Base-by-base conservation (phyloP, 2,329 filamentous ascomycete species). In the Dactylellina drechsleri region DNA sequence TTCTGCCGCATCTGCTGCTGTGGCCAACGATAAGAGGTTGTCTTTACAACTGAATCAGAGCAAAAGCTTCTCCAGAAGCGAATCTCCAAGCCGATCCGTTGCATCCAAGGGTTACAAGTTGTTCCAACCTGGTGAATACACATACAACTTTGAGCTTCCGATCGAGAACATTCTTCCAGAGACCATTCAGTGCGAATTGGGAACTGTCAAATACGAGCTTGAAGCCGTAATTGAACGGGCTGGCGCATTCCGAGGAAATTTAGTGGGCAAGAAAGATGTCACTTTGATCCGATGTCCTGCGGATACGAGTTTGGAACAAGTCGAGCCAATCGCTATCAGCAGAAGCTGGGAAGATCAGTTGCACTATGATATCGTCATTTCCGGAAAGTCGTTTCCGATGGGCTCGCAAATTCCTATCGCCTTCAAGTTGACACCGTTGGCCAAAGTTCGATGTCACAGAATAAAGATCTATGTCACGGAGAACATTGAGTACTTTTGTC, bases 311-410 rank as follows among this genome's bases (percentile, higher is more conserved):
- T 84, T 97, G 23, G 93, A 97, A 82, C 92, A 92, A 82, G 90
- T 93, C 26, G 93, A 97, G 80, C 93, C 93, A 1, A 97, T 97
- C 79, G 94, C 93, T 10, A 97, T 97, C 80, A 94, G 91, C 77
- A 86, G 93, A 18, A 93, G 92, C 76, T 97, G 93, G 93, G 93
- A 97, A 81, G 93, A 97, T 78, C 93, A 97, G 80, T 85, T 97
- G 36, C 92, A 96, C 80, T 97, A 97, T 83, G 93, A 97, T 79
- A 97, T 97, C 78, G 90, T 97, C 81, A 96, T 97, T 65, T 97
- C 93, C 0, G 93, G 93, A 65, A 97, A 97, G 85, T 96, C 93
- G 0, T 97, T 97, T 74, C 92, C 93, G 0, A 87, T 97, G 18
- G 93, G 93, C 15, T 87, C 91, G 45, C 91, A 91, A 79, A 92